phyloP scores from a whole-genome alignment of 192 early-diverging fungal species.

The Coemansia sp. region DNA sequence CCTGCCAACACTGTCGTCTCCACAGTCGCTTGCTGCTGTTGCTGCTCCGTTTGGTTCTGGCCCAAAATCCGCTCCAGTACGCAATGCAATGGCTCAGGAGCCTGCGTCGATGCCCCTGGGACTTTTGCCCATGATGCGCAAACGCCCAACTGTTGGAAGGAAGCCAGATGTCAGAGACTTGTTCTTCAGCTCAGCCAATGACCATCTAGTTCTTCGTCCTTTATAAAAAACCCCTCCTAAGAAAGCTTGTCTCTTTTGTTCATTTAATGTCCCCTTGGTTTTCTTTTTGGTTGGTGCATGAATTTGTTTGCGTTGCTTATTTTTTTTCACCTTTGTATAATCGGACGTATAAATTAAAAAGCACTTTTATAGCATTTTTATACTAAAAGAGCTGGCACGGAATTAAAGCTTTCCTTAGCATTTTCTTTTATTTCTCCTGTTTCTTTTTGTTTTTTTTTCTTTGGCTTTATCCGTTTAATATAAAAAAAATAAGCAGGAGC shows the following conservation, averaged over 20 bases:
- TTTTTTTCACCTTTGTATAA: no score
- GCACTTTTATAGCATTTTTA: neutral
- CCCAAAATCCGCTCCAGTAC: constrained; percentile 1
- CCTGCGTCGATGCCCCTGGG: neutral
- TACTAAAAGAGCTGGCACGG: neutral
- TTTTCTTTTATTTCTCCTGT: neutral
- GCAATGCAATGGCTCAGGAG: neutral
- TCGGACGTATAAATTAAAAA: neutral
- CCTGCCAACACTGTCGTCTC: no score
- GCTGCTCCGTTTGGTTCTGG: neutral
- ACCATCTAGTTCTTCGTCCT: neutral
- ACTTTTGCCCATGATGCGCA: neutral
- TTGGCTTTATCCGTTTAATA: neutral
- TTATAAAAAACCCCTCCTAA: neutral
- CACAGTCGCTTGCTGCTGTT: neutral
- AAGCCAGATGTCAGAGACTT: neutral
- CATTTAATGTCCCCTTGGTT: neutral
- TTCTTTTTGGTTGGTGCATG: no score
- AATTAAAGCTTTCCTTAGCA: neutral
- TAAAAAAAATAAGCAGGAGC: neutral
- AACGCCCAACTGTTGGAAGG: neutral
- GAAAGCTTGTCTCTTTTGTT: neutral
- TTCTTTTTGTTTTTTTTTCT: neutral
- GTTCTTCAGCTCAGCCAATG: neutral
- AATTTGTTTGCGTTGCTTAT: no score